These are phyloP conservation scores for Chenopodium quinoa DNA, from an alignment of 148 eudicot genomes.

Conservation along the genomic window DNA sequence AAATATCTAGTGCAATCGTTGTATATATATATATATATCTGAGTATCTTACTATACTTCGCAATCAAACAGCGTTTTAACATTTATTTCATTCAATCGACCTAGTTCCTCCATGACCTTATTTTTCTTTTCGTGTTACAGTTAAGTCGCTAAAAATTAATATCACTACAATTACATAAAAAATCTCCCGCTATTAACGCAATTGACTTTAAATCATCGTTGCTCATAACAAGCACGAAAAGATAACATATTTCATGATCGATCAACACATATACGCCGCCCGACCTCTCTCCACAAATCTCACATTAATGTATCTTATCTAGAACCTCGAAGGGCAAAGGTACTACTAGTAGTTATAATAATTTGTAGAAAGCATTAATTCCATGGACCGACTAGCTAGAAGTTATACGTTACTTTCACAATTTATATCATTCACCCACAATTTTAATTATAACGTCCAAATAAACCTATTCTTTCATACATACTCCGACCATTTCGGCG, in stretches of 20 bases:
- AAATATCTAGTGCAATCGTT: no score
- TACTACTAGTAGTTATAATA: neutral
- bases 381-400: conserved; percentile 25
- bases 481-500: conserved; percentile 17
- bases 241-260: no score
- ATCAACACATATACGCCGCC: neutral
- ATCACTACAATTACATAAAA: neutral
- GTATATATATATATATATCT: no score
- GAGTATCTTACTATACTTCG: no score
- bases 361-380: conserved; percentile 17
- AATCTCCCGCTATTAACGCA: neutral
- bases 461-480: neutral
- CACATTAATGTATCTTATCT: conserved; percentile 10
- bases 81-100: no score
- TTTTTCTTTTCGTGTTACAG: no score
- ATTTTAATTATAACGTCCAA: conserved; percentile 1
- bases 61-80: no score
- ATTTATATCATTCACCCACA: conserved; percentile 24
- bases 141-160: no score
- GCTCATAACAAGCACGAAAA: neutral
- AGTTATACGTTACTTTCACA: conserved; percentile 32
- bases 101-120: no score
- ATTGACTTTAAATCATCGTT: no score
- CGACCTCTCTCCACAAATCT: neutral
- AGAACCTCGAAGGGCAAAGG: conserved; percentile 14